Evolutionary conservation across 257 asterid species (phyloP).

Genomic region (Nicotiana tomentosiformis): DNA sequence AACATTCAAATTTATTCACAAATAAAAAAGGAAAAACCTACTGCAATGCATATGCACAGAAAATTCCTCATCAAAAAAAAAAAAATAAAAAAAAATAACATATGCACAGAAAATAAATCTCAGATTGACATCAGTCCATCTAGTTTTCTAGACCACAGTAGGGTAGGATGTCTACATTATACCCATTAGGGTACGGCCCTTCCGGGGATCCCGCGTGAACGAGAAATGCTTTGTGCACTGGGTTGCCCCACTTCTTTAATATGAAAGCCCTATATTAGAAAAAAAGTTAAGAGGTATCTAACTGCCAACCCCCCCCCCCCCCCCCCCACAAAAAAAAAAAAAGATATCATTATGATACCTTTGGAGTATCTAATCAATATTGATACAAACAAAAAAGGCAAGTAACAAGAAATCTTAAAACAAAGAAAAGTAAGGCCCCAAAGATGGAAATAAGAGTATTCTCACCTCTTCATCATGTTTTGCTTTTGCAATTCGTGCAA

Average conservation of each 20-base stretch:
- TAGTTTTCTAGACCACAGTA: too few relatives aligned
- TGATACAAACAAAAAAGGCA: constrained; percentile 1
- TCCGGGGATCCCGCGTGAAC: too few relatives aligned
- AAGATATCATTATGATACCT: not conserved
- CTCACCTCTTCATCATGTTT: constrained; percentile 77
- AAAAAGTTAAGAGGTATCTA: not conserved
- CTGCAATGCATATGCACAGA: not conserved
- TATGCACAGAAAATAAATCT: too few relatives aligned
- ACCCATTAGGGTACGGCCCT: too few relatives aligned
- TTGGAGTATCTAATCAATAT: not conserved
- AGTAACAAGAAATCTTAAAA: not conserved
- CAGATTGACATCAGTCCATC: not conserved
- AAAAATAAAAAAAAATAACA: too few relatives aligned
- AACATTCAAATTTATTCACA: too few relatives aligned
- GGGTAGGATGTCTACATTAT: too few relatives aligned
- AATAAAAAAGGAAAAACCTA: not conserved
- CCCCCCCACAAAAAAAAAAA: not conserved
- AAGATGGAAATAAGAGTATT: not conserved
- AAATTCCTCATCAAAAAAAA: too few relatives aligned
- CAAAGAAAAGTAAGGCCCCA: constrained; percentile 8
- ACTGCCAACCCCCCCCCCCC: not conserved
- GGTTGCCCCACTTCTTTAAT: too few relatives aligned
- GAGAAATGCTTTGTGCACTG: too few relatives aligned
- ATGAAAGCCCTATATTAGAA: not conserved
- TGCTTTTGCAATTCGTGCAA: constrained; percentile 46